A percentile compares a stretch with the other conserved stretches of the same genome.
phyloP scores from a whole-genome alignment of 495 filamentous ascomycete species.

The Xylaria telfairii region DNA sequence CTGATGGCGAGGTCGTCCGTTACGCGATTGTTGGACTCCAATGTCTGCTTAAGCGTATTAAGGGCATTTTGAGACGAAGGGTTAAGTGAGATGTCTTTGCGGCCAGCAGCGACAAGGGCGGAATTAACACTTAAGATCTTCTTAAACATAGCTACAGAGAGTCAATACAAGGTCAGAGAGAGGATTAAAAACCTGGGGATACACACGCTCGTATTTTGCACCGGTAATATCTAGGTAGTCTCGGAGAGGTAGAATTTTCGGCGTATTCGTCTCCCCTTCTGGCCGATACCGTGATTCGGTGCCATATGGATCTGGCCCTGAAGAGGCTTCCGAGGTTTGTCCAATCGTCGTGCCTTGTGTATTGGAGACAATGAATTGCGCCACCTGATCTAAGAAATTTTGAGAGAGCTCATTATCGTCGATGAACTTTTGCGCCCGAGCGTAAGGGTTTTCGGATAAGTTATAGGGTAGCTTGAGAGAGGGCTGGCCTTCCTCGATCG shows the following conservation, averaged over 20 bases:
- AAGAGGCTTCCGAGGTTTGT: constrained; percentile 45
- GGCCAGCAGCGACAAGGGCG: constrained; percentile 66
- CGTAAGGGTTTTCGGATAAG: constrained; percentile 88
- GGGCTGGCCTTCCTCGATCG: constrained; percentile 94
- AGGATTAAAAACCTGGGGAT: constrained; percentile 43
- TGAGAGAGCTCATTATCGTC: constrained; percentile 89
- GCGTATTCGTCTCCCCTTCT: constrained; percentile 52
- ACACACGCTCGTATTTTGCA: constrained; percentile 51
- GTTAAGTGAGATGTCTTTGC: constrained; percentile 76
- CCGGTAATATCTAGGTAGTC: constrained; percentile 75
- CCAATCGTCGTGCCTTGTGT: constrained; percentile 86
- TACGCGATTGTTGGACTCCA: constrained; percentile 57
- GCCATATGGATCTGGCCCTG: constrained; percentile 73
- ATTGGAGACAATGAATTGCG: constrained; percentile 90
- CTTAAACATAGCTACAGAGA: constrained; percentile 68
- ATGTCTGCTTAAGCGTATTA: constrained; percentile 56
- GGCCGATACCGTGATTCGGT: constrained; percentile 79
- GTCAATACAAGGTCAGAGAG: constrained; percentile 39
- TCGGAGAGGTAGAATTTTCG: constrained; percentile 78
- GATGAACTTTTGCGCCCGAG: constrained; percentile 90
- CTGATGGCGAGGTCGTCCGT: constrained; percentile 53
- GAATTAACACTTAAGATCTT: constrained; percentile 77
- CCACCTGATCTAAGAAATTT: constrained; percentile 89
- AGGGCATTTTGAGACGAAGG: constrained; percentile 69
- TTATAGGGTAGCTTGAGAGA: constrained; percentile 95